Evolutionary conservation across 202 grass and related monocot genomes (phyloP), one percentile per base, ranked within the genome.

Genomic region (Dendrocalamus latiflorus): DNA sequence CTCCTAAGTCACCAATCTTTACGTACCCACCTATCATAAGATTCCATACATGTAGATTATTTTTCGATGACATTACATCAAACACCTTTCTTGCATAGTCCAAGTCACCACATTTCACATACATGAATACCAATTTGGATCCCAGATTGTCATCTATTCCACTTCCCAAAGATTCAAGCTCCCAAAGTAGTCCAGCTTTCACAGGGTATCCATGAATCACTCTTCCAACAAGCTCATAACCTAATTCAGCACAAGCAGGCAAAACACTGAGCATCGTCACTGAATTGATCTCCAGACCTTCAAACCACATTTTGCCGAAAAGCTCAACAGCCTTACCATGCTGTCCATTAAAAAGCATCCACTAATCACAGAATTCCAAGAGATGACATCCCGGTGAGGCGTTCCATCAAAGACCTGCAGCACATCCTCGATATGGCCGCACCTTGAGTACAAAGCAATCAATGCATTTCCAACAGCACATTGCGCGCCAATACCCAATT

Each of bases 291-390:
- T 77, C 69, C 14, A 80, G 1, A 38, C 90, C 88, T 45, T 63
- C 45, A 78, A 65, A 83, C 80, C 87, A 89, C 88, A 94, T 92
- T 15, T 79, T 62, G 10, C 62, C 60, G 9, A 97, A 89, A 65
- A 89, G 42, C 21, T 82, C 65, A 47, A 91, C 50, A 36, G 86
- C 88, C 45, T n/a, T 91, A 15, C 2, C 83, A 56, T 87, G 74
- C 81, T 86, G 84, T 68, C 78, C 78, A 78, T 97, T 97, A 88
- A 93, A 20, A 90, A 83, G 76, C 86, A 93, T 16, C 92, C 90
- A 67, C 83, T 82, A 70, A 97, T 94, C n/a, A 91, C 55, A 58
- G 94, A 91, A 63, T 97, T 97, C 91, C 86, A 97, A 76, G 90
- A 93, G 56, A 97, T 91, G 24, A 80, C 70, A 91, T 97, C 90